Base-by-base conservation (phyloP, 2,329 filamentous ascomycete genomes). In the Bipolaris bicolor region DNA sequence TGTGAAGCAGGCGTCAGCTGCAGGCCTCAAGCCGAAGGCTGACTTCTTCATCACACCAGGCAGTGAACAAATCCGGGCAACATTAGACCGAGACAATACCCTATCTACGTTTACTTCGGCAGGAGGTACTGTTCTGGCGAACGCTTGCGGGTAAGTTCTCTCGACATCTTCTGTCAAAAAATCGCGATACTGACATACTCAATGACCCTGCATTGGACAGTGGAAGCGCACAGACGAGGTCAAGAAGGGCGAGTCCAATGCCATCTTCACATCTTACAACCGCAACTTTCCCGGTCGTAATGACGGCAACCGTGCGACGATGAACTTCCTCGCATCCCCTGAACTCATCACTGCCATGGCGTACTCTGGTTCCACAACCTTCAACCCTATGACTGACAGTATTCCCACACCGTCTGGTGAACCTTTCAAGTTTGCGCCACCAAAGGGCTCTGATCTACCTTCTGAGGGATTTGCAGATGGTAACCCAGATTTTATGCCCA, bases 261-360 rank as follows among this genome's bases (percentile, higher is more conserved):
- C 95, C 61, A 98, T 99, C 70, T 86, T 99, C 71, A 94, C 92
- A 9, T 97, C 93, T 0, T 99, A 97, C 82, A 99, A 99, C 84
- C 91, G 95, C 60, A 99, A 99, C 81, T 99, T 99, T 83, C 91
- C 91, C 49, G 94, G 92, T 60, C 90, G 95, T 64, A 99, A 99
- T 76, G 95, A 99, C 73, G 95, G 95, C 61, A 99, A 99, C 81
- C 88, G 91, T 20, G 88, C 90, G 40, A 99, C 95, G 7, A 97
- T 98, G 93, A 99, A 98, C 83, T 99, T 99, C 81, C 86, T 99
- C 50, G 94, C 95, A 9, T 97, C 93, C 0, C 95, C 95, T 6
- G 95, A 99, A 78, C 87, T 99, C 56, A 95, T 99, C 61, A 98
- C 95, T 4, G 95, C 95, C 49, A 94, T 99, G 88, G 86, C 91